These are phyloP conservation scores for Termitomyces sp. DNA, from an alignment of 768 basidiomycete species.

Conservation along the genomic window DNA sequence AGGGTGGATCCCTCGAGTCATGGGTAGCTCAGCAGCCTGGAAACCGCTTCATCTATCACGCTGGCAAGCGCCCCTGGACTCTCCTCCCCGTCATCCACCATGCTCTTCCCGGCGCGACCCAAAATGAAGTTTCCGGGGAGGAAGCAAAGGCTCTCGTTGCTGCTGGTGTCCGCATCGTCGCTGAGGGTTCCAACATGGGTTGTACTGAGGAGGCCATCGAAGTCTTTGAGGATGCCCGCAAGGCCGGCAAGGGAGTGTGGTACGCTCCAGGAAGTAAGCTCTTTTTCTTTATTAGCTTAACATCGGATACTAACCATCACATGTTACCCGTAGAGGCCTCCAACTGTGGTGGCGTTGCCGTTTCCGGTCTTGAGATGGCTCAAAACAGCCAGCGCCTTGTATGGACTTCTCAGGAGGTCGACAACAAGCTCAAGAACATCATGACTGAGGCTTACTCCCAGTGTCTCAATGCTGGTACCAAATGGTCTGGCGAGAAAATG, in stretches of 20 bases:
- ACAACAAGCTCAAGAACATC: slow-evolving; percentile 62
- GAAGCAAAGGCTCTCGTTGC: slow-evolving; percentile 67
- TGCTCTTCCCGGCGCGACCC: slow-evolving; percentile 65
- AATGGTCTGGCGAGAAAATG: slow-evolving; percentile 47
- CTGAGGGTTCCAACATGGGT: slow-evolving; percentile 78
- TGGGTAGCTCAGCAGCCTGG: slow-evolving; percentile 22
- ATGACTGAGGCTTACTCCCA: slow-evolving; percentile 60
- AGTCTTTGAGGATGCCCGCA: slow-evolving; percentile 61
- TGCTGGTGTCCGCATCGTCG: slow-evolving; percentile 65
- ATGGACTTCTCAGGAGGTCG: slow-evolving; percentile 61
- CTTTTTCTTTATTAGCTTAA: background rate
- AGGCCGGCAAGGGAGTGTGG: slow-evolving; percentile 48
- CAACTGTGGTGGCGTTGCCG: slow-evolving; percentile 73
- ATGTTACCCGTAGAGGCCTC: slow-evolving; percentile 32
- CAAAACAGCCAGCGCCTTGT: slow-evolving; percentile 66
- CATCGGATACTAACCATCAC: background rate
- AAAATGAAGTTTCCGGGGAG: slow-evolving; percentile 63
- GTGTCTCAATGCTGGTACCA: slow-evolving; percentile 50
- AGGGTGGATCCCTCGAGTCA: slow-evolving; percentile 40
- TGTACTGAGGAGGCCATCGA: slow-evolving; percentile 69
- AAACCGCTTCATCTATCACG: slow-evolving; percentile 42
- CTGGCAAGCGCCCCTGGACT: slow-evolving; percentile 63
- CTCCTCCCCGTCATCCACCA: slow-evolving; percentile 58
- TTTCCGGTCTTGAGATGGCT: slow-evolving; percentile 75
- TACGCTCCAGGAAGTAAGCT: slow-evolving; percentile 68